Evolutionary conservation across 2,329 filamentous ascomycete genomes (phyloP), one percentile per base, ranked within the genome.

Genomic region (Hymenoscyphus infarciens): DNA sequence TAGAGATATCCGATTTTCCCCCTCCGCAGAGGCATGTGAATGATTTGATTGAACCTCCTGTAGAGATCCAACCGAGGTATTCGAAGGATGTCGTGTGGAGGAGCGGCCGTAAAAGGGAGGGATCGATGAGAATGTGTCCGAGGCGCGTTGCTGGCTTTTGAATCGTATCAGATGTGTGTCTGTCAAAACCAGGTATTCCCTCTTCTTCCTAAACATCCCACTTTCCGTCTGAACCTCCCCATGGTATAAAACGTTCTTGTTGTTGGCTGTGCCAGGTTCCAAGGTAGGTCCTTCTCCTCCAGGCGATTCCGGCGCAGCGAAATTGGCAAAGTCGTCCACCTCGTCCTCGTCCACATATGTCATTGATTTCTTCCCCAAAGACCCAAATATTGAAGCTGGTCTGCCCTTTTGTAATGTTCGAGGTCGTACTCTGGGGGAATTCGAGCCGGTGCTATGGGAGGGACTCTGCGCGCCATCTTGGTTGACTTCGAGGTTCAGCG

Each of bases 171-270:
- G 76, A 73, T 90, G 85, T 5, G 82, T 83, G 67, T 90, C 87
- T 6, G 87, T 91, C 67, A 91, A 77, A 15, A 90, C 88, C 61
- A 91, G 77, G 69, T 88, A 91, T 73, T 90, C 87, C 74, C 83
- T 87, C 77, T 87, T 89, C 76, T 89, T 89, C 72, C 87, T 80
- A 75, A 90, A 88, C 80, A 90, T 84, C 64, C 84, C 83, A 61
- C 83, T 87, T 57, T 85, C 86, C 13, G 85, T 89, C 74, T 90
- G 87, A 16, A 90, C 84, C 71, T 89, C 87, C 42, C 87, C 88
- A 76, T 89, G 84, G 66, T 87, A 82, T 42, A 89, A 75, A 22
- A 90, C 84, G 33, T 78, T 76, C 63, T 69, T 68, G 31, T 65
- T 66, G n/a, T 59, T 60, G 13, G 62, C 61, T 5, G 57, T 59